Conservation (phyloP, 768 basidiomycete genomes). For the Myochromella boudieri region DNA sequence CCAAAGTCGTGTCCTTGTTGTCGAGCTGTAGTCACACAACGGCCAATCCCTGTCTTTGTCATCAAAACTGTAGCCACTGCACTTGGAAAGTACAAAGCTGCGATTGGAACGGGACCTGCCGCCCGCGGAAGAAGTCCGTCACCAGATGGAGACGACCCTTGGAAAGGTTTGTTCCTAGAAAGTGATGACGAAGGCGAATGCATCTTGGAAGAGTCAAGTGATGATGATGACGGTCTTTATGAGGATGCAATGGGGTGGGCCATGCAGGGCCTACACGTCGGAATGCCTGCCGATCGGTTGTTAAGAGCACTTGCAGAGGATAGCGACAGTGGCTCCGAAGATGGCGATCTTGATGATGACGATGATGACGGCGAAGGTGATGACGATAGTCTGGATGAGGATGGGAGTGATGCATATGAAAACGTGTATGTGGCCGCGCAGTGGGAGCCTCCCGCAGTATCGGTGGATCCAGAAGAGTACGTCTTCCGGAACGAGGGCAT, state of each 20-base stretch:
- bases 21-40: constrained; percentile 51
- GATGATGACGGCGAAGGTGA: constrained; percentile 27
- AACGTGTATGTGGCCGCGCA: constrained; percentile 39
- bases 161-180: constrained; percentile 66
- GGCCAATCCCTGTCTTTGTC: constrained; percentile 69
- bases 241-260: constrained; percentile 29
- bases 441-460: constrained; percentile 59
- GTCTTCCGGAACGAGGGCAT: constrained; percentile 27
- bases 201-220: constrained; percentile 25
- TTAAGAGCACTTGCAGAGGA: background rate
- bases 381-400: constrained; percentile 13
- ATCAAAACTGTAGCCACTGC: constrained; percentile 58
- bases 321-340: constrained; percentile 1
- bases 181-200: constrained; percentile 42
- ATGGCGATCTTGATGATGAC: constrained; percentile 26
- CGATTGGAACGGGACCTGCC: background rate
- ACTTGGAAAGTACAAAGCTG: constrained; percentile 34
- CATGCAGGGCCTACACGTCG: constrained; percentile 14
- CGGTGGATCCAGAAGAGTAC: constrained; percentile 21
- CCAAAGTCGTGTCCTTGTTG: constrained; percentile 76
- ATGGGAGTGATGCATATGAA: constrained; percentile 16
- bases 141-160: constrained; percentile 55
- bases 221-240: constrained; percentile 20
- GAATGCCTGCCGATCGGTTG: background rate
- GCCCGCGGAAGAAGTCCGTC: constrained; percentile 15